These are phyloP conservation scores for Candida namnaoensis DNA, from an alignment of 805 yeast species.

Conservation along the genomic window DNA sequence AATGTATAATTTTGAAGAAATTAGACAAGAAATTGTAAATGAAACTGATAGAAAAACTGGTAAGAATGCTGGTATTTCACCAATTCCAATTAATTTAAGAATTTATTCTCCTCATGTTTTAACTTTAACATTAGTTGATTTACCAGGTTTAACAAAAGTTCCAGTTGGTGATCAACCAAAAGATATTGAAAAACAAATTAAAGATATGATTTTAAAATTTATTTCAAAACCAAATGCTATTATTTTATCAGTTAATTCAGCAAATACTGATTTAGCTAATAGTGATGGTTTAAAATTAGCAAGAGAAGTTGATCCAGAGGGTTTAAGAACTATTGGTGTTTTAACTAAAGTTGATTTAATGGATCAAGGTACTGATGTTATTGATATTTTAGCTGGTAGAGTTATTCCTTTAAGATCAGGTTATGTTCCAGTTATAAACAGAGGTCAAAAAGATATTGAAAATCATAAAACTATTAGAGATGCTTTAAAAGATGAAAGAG, in stretches of 20 bases:
- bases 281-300: conserved; percentile 95
- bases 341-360: conserved; percentile 92
- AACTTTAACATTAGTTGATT: conserved; percentile 88
- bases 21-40: conserved; percentile 81
- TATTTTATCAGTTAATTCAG: conserved; percentile 88
- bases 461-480: conserved; percentile 76
- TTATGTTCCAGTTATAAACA: conserved; percentile 91
- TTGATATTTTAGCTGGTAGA: conserved; percentile 90
- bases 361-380: conserved; percentile 97
- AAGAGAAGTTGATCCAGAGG: conserved; percentile 96
- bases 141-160: conserved; percentile 96
- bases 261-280: conserved; percentile 95
- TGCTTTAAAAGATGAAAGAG: conserved; percentile 74
- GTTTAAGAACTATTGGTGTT: conserved; percentile 92
- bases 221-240: conserved; percentile 95
- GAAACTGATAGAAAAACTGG: conserved; percentile 86
- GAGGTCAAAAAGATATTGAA: conserved; percentile 97
- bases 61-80: conserved; percentile 79
- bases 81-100: conserved; percentile 88
- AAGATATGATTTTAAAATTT: conserved; percentile 87
- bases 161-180: conserved; percentile 99
- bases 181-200: conserved; percentile 91
- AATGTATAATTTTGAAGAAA: conserved; percentile 81
- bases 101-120: conserved; percentile 91
- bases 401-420: conserved; percentile 94